These are phyloP conservation scores for Pyrus bretschneideri DNA, from an alignment of 306 rosid species.

Conservation along the genomic window DNA sequence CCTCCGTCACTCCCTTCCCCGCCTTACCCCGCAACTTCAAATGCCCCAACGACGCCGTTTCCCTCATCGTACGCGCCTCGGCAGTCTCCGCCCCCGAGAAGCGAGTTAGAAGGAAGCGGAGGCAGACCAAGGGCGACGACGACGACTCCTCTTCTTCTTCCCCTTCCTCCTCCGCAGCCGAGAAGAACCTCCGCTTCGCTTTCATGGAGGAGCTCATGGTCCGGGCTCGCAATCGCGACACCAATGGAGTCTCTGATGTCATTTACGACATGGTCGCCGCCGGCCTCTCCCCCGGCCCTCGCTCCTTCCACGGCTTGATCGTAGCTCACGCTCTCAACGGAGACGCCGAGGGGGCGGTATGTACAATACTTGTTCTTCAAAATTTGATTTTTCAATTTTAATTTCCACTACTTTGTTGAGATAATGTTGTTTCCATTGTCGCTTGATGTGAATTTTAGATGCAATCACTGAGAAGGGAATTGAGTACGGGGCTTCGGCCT, in stretches of 20 bases:
- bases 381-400: neutral
- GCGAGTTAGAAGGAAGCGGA: slow-evolving; percentile 51
- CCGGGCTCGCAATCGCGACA: slow-evolving; percentile 66
- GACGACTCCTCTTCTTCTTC: slow-evolving; percentile 9
- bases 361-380: neutral
- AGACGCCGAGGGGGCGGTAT: slow-evolving; percentile 72
- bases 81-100: slow-evolving; percentile 53
- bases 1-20: neutral
- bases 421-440: neutral
- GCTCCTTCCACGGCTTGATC: slow-evolving; percentile 83
- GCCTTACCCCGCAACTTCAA: slow-evolving; percentile 11
- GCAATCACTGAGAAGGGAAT: slow-evolving; percentile 75
- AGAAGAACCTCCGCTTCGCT: slow-evolving; percentile 67
- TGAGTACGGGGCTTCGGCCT: slow-evolving; percentile 87
- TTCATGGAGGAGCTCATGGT: slow-evolving; percentile 98
- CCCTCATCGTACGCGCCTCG: slow-evolving; percentile 31
- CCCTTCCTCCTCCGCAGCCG: slow-evolving; percentile 31
- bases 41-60: slow-evolving; percentile 10
- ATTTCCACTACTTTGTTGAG: neutral
- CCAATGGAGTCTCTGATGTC: slow-evolving; percentile 59
- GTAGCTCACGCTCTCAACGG: slow-evolving; percentile 72
- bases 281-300: slow-evolving; percentile 83
- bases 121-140: slow-evolving; percentile 46
- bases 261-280: slow-evolving; percentile 94
- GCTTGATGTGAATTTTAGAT: slow-evolving; percentile 29